Evolutionary conservation across 768 basidiomycete species (phyloP), one percentile per base, ranked within the genome.

Genomic region (Cyclocybe cylindracea): DNA sequence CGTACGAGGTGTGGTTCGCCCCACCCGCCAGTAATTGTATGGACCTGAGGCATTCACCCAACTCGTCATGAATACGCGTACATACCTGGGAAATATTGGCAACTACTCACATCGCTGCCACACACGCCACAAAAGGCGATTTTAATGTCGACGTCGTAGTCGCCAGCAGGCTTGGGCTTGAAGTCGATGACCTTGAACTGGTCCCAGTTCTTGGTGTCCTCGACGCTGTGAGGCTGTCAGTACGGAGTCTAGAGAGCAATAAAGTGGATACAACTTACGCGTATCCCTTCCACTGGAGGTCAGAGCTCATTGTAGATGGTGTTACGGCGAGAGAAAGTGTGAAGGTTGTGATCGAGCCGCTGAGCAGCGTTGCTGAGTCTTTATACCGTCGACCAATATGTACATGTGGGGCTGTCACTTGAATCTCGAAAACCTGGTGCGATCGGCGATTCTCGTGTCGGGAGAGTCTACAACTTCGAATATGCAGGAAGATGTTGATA

Each of bases 131-230:
- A 80, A 57, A 1, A 82, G 80, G 0, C 83, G 51, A 80, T 78
- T 46, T 75, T 71, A 51, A 82, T 74, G 47, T 85, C 83, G 46
- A 86, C 69, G 57, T 87, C 84, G 54, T 77, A 70, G 19, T 81
- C 76, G 3, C 71, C 73, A 53, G 73, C 72, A 6, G 63, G 63
- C 67, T 86, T 86, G 11, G 83, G 82, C 58, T 78, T 60, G 65
- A 79, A 80, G 10, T 74, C 68, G 38, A 73, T 72, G 19, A 80
- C 59, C 43, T 77, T 57, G 47, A 78, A 75, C 34, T 76, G 61
- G 24, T 67, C 63, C 72, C 73, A 78, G 9, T 72, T 55, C 37
- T 62, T 58, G 10, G 67, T 69, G 40, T 72, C 68, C n/a, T 46
- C 16, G 18, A 40, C 14, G 2, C 4, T 16, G 39, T 14, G 18